Base-by-base conservation (phyloP, 2,329 filamentous ascomycete species). In the Aspergillus sclerotialis region DNA sequence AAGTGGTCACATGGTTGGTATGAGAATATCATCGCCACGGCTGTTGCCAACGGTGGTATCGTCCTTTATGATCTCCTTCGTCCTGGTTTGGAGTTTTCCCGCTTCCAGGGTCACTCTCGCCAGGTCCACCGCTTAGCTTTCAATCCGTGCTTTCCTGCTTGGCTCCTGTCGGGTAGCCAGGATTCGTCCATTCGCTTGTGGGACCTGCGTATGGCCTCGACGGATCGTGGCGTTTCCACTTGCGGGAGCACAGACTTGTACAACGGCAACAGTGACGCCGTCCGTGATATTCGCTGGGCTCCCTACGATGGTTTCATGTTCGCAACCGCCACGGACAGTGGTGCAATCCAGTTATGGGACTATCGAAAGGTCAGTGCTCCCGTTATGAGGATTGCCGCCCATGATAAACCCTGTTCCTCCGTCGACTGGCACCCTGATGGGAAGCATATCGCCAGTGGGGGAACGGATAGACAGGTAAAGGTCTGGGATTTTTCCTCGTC, bases 391-490 rank as follows among this genome's bases (percentile, higher is more conserved):
- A 75, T 81, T 36, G 71, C 73, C 21, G 78, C 76, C 28, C 78
- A 82, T 50, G 70, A 76, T 44, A 70, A 69, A 41, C 67, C 67
- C 4, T 81, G 77, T 58, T 77, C 72, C 40, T 68, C 75, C 5
- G 70, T 82, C 23, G 78, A 82, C 52, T 82, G 77, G 76, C 78
- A 82, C 49, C 78, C 78, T 1, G 76, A 81, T 46, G 78, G 78
- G 5, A 79, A 73, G 48, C 75, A 81, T 52, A 61, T 82, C 7
- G 68, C 76, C 35, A 80, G 75, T 45, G 76, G 74, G n/a, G 70
- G 78, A 33, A 66, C 71, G 14, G 78, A 82, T 52, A 74, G 72
- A 38, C 73, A 73, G 18, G 70, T 81, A 42, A 75, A 75, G 51
- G 69, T 81, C 17, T 82, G 78, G 75, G 76, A 81, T 52, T 74